These are phyloP conservation scores for Pyricularia pennisetigena DNA, from an alignment of 2,329 filamentous ascomycete species.

Conservation along the genomic window DNA sequence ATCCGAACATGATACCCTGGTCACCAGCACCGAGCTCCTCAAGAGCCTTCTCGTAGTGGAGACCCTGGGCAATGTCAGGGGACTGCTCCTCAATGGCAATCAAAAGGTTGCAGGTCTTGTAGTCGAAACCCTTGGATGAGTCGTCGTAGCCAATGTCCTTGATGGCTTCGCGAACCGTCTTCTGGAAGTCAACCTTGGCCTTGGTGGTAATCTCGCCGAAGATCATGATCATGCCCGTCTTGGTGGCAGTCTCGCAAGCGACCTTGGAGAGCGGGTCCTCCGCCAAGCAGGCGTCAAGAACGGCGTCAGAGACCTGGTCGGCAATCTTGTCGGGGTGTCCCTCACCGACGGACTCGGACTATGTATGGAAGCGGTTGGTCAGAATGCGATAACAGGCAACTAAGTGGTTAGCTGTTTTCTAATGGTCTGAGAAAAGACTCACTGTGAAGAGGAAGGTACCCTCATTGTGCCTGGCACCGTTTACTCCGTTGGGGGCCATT, in stretches of 20 bases:
- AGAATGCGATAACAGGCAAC: conserved; percentile 6
- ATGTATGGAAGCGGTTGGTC: background rate
- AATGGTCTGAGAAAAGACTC: conserved; percentile 18
- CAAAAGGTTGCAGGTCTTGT: conserved; percentile 98
- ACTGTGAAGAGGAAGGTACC: conserved; percentile 80
- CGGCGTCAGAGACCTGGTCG: conserved; percentile 96
- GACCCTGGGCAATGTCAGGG: conserved; percentile 96
- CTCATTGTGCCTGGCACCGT: conserved; percentile 34
- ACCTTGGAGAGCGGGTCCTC: conserved; percentile 98
- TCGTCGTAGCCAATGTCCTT: conserved; percentile 98
- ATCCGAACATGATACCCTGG: conserved; percentile 99
- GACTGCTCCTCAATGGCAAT: conserved; percentile 99
- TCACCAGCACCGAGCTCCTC: conserved; percentile 98
- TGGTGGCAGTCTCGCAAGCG: conserved; percentile 97
- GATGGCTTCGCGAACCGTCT: conserved; percentile 86
- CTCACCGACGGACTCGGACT: conserved; percentile 83
- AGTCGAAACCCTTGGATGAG: conserved; percentile 97
- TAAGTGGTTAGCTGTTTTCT: background rate
- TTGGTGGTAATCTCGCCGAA: conserved; percentile 99
- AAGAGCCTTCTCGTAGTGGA: conserved; percentile 94
- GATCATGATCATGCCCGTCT: conserved; percentile 99
- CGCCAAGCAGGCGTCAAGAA: conserved; percentile 93
- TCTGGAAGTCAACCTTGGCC: conserved; percentile 93
- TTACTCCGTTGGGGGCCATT: conserved; percentile 28
- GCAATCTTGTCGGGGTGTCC: conserved; percentile 95